Percentiles rank a stretch among this genome's conserved stretches.
Conservation (phyloP, 495 filamentous ascomycete species). For the Xylaria longipes region DNA sequence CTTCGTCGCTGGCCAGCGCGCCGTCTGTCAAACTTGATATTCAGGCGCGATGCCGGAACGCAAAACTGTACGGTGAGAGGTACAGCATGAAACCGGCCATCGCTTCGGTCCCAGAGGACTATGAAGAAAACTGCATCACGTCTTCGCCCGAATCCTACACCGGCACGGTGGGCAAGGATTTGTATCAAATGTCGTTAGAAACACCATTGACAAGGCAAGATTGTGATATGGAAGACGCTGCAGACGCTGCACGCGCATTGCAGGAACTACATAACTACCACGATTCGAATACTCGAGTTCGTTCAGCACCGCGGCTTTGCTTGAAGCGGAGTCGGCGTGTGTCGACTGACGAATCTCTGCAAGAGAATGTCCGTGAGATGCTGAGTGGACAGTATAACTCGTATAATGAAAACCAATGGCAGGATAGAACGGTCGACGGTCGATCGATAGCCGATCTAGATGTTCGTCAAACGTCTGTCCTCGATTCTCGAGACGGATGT, state of each 20-base stretch:
- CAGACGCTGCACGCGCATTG: slow-evolving; percentile 70
- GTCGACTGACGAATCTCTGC: slow-evolving; percentile 70
- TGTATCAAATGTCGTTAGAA: slow-evolving; percentile 60
- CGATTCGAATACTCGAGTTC: slow-evolving; percentile 43
- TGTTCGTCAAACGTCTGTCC: slow-evolving; percentile 44
- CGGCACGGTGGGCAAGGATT: slow-evolving; percentile 58
- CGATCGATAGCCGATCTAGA: slow-evolving; percentile 32
- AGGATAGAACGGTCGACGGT: slow-evolving; percentile 42
- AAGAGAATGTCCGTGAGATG: slow-evolving; percentile 75
- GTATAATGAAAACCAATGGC: slow-evolving; percentile 41
- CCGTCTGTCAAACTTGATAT: slow-evolving; percentile 74
- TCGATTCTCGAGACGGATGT: slow-evolving; percentile 45
- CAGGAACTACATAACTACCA: slow-evolving; percentile 65
- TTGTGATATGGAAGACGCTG: slow-evolving; percentile 54
- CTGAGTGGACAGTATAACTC: slow-evolving; percentile 43
- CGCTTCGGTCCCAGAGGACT: slow-evolving; percentile 59
- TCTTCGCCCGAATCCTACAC: slow-evolving; percentile 68
- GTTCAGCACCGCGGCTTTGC: slow-evolving; percentile 37
- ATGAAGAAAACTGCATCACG: slow-evolving; percentile 61
- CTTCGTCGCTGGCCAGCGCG: slow-evolving; percentile 69
- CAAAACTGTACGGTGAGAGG: slow-evolving; percentile 66
- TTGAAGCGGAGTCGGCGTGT: slow-evolving; percentile 73
- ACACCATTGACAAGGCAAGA: slow-evolving; percentile 51
- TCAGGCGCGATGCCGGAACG: slow-evolving; percentile 83
- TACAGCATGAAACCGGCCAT: slow-evolving; percentile 52